These are phyloP conservation scores for Ascoidea tarda DNA, from an alignment of 805 yeast species.

Conservation along the genomic window DNA sequence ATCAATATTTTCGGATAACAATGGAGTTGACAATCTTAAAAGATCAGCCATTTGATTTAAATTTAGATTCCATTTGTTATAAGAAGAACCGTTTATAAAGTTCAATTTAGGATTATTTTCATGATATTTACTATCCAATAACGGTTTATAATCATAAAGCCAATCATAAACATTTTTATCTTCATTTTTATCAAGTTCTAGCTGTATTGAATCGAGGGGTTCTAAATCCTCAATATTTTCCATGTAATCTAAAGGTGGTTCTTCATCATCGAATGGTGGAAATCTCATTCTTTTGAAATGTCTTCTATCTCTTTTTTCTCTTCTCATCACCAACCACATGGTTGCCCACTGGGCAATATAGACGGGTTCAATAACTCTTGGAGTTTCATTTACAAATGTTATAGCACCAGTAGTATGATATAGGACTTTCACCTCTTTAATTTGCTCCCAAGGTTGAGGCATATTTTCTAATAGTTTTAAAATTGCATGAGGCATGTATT, in stretches of 20 bases:
- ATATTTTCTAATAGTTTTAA: conserved; percentile 81
- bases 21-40: conserved; percentile 55
- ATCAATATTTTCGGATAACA: conserved; percentile 43
- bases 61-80: conserved; percentile 55
- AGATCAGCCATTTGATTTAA: conserved; percentile 49
- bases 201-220: conserved; percentile 53
- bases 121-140: conserved; percentile 16
- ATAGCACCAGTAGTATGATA: conserved; percentile 91
- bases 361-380: conserved; percentile 84
- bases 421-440: conserved; percentile 72
- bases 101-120: conserved; percentile 7
- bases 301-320: conserved; percentile 81
- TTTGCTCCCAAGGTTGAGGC: conserved; percentile 98
- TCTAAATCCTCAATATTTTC: conserved; percentile 66
- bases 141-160: conserved; percentile 70
- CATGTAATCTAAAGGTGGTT: conserved; percentile 77
- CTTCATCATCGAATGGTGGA: conserved; percentile 97
- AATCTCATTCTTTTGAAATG: conserved; percentile 87
- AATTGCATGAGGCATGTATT: conserved; percentile 92
- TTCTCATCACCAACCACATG: conserved; percentile 83
- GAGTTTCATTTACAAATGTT: conserved; percentile 85
- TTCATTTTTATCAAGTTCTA: conserved; percentile 51
- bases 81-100: conserved; percentile 64
- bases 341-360: conserved; percentile 94
- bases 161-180: conserved; percentile 54